Evolutionary conservation across 1,139 yeast species (phyloP).

Genomic region (Candida smagusa): DNA sequence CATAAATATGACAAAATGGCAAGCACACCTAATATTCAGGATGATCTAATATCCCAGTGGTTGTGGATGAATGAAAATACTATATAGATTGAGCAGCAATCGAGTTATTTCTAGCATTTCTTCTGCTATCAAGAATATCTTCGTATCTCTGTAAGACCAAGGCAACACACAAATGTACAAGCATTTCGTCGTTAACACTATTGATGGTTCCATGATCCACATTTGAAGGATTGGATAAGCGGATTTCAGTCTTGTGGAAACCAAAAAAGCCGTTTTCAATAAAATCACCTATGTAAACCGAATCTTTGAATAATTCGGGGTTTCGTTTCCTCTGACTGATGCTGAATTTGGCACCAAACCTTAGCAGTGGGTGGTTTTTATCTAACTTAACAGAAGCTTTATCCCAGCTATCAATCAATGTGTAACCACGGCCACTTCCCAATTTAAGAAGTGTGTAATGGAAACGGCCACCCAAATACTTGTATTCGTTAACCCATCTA

Average conservation of each 20-base stretch:
- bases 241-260: conserved; percentile 1
- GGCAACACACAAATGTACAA: conserved; percentile 8
- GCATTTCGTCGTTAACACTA: conserved; percentile 6
- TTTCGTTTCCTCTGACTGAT: background rate
- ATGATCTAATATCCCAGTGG: too few species aligned
- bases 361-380: conserved; percentile 3
- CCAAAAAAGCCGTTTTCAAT: conserved; percentile 3
- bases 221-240: conserved; percentile 2
- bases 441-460: conserved; percentile 6
- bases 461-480: background rate
- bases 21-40: too few species aligned
- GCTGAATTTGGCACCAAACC: background rate
- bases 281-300: conserved; percentile 6
- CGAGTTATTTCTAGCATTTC: too few species aligned
- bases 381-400: conserved; percentile 1
- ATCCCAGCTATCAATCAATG: conserved; percentile 9
- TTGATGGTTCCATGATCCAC: conserved; percentile 5
- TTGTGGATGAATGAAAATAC: too few species aligned
- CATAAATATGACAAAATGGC: too few species aligned
- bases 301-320: conserved; percentile 5
- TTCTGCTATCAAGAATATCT: conserved; percentile 5
- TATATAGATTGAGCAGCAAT: too few species aligned
- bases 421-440: conserved; percentile 4
- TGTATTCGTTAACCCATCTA: conserved; percentile 8
- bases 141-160: conserved; percentile 6